Percentiles rank a stretch among this genome's conserved stretches.
Evolutionary conservation across 2,329 filamentous ascomycete species (phyloP).

Genomic region (Sarocladiaceae sp.): DNA sequence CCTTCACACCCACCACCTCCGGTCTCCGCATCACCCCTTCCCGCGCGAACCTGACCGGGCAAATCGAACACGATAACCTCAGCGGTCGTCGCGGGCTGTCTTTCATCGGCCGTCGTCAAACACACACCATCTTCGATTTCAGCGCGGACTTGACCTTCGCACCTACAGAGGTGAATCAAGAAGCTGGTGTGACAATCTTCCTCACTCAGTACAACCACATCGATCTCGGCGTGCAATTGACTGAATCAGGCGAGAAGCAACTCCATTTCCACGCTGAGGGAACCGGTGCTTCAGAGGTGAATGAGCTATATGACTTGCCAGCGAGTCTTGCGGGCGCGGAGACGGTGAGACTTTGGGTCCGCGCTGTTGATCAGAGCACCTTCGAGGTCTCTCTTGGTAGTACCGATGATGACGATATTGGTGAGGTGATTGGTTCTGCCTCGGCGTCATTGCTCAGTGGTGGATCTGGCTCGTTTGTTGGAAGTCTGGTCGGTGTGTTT

Average conservation of each 20-base stretch:
- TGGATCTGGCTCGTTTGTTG: conserved; percentile 14
- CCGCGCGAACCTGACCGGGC: conserved; percentile 17
- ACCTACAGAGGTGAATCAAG: conserved; percentile 34
- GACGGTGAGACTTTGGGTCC: conserved; percentile 5
- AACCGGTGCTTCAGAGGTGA: conserved; percentile 15
- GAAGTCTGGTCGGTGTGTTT: conserved; percentile 14
- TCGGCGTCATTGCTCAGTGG: conserved; percentile 12
- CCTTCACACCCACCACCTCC: conserved; percentile 30
- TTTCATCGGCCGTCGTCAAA: conserved; percentile 51
- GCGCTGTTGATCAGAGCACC: neutral
- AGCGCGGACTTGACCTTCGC: conserved; percentile 40
- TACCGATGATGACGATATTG: neutral
- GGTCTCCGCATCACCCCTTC: conserved; percentile 20
- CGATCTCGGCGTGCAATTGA: conserved; percentile 32
- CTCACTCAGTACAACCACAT: conserved; percentile 50
- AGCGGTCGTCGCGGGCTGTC: conserved; percentile 20
- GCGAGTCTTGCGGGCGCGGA: conserved; percentile 1
- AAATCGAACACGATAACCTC: conserved; percentile 7
- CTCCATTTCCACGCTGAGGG: conserved; percentile 21
- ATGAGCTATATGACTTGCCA: conserved; percentile 10
- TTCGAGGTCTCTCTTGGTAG: neutral
- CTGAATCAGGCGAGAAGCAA: conserved; percentile 18
- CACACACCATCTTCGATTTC: conserved; percentile 49
- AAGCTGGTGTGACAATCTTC: conserved; percentile 50
- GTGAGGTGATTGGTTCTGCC: neutral